Percentiles rank a stretch among this genome's conserved stretches.
phyloP scores from a whole-genome alignment of 345 rosid genomes.

The Boechera divaricarpa region DNA sequence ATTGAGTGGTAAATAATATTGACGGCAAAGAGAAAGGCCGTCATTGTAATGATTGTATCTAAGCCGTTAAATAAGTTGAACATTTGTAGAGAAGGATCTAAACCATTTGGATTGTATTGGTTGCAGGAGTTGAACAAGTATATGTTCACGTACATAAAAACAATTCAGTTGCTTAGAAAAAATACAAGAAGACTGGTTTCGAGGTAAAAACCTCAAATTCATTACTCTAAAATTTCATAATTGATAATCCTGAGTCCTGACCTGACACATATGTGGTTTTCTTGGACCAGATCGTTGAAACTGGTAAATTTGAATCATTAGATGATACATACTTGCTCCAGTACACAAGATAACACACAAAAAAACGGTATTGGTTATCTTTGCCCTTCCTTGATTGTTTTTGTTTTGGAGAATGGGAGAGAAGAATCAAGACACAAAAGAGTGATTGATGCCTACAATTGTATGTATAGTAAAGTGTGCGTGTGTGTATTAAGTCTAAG shows the following conservation, averaged over 20 bases:
- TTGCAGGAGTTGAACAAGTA: conserved; percentile 64
- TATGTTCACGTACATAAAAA: conserved; percentile 77
- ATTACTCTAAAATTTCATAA: conserved; percentile 10
- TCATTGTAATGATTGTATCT: neutral
- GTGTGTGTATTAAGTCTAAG: neutral
- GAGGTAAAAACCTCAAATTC: conserved; percentile 56
- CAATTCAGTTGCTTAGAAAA: conserved; percentile 66
- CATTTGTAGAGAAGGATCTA: conserved; percentile 15
- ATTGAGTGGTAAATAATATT: conserved; percentile 57
- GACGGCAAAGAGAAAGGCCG: neutral
- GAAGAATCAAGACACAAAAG: conserved; percentile 14
- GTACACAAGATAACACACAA: conserved; percentile 35
- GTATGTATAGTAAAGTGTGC: neutral
- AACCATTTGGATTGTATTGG: conserved; percentile 20
- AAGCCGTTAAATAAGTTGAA: neutral
- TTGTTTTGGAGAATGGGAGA: conserved; percentile 26
- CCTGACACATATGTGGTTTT: conserved; percentile 23
- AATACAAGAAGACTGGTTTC: conserved; percentile 72
- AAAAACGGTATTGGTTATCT: conserved; percentile 15
- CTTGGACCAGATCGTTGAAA: conserved; percentile 63
- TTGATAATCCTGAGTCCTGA: neutral
- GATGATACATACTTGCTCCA: conserved; percentile 73
- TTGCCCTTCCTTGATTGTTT: conserved; percentile 20
- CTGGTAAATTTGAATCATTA: conserved; percentile 52
- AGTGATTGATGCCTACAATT: conserved; percentile 12